A percentile compares a stretch with the other conserved stretches of the same genome.
These are phyloP conservation scores for Colletotrichum sp. DNA, from an alignment of 2,329 filamentous ascomycete species.

Conservation along the genomic window DNA sequence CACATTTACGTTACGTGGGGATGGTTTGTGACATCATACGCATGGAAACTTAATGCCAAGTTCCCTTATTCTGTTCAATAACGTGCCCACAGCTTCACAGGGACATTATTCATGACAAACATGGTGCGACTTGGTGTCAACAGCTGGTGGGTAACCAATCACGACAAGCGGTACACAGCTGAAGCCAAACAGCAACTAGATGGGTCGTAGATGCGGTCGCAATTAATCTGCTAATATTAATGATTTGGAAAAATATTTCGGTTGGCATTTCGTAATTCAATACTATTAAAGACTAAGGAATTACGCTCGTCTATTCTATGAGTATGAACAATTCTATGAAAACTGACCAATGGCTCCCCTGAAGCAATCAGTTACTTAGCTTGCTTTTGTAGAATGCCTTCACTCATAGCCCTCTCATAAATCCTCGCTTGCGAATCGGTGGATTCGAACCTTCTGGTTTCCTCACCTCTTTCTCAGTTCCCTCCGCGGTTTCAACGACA, in stretches of 20 bases:
- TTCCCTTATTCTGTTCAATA: not conserved
- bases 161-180: not conserved
- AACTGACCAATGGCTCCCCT: not conserved
- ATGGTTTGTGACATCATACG: constrained; percentile 6
- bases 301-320: not conserved
- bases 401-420: constrained; percentile 33
- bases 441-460: constrained; percentile 32
- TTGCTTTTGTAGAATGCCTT: not conserved
- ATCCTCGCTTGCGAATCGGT: constrained; percentile 33
- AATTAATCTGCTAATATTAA: not conserved
- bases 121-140: not conserved
- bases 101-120: not conserved
- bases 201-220: not conserved
- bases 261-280: not conserved
- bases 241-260: not conserved
- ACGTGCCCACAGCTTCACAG: not conserved
- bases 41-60: not conserved
- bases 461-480: constrained; percentile 28
- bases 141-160: not conserved
- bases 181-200: not conserved
- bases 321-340: not conserved
- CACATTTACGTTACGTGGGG: constrained; percentile 8
- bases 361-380: not conserved
- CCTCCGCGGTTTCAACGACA: constrained; percentile 25
- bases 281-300: not conserved